A percentile compares a stretch with the other conserved stretches of the same genome.
These are phyloP conservation scores for Sophora flavescens DNA, from an alignment of 306 rosid species.

Conservation along the genomic window DNA sequence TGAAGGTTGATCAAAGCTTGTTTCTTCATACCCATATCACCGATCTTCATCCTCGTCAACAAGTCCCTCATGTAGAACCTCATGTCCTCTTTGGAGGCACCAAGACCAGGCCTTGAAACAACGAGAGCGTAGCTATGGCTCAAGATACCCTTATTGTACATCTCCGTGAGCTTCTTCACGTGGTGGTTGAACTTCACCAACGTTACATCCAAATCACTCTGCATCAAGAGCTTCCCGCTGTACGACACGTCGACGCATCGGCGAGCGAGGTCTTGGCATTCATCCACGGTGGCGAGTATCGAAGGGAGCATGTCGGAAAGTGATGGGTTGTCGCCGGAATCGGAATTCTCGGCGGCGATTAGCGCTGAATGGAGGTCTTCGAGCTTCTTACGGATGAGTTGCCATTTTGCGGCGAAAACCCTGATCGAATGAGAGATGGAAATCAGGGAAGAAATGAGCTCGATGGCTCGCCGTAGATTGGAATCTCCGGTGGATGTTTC, in stretches of 20 bases:
- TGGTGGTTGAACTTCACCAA: conserved; percentile 65
- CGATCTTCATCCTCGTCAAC: conserved; percentile 79
- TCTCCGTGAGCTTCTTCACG: conserved; percentile 58
- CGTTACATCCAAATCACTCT: conserved; percentile 81
- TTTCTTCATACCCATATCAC: conserved; percentile 71
- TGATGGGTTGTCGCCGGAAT: conserved; percentile 55
- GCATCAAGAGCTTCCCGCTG: conserved; percentile 95
- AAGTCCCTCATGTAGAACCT: conserved; percentile 81
- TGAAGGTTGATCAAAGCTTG: conserved; percentile 66
- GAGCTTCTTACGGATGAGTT: conserved; percentile 67
- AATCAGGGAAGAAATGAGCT: conserved; percentile 64
- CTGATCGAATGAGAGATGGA: conserved; percentile 68
- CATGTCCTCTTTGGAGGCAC: conserved; percentile 86
- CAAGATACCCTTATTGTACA: conserved; percentile 60
- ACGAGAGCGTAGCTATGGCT: conserved; percentile 68
- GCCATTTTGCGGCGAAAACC: conserved; percentile 86
- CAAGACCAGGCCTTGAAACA: conserved; percentile 71
- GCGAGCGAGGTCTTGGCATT: conserved; percentile 72
- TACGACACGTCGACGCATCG: conserved; percentile 82
- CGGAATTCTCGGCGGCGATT: conserved; percentile 65
- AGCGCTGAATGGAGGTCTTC: conserved; percentile 70
- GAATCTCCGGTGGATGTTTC: conserved; percentile 46
- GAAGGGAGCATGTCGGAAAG: conserved; percentile 53
- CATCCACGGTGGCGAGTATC: conserved; percentile 51
- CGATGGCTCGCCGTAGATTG: conserved; percentile 54